Base-by-base conservation (phyloP, 257 asterid species). In the Solanum microdontum region DNA sequence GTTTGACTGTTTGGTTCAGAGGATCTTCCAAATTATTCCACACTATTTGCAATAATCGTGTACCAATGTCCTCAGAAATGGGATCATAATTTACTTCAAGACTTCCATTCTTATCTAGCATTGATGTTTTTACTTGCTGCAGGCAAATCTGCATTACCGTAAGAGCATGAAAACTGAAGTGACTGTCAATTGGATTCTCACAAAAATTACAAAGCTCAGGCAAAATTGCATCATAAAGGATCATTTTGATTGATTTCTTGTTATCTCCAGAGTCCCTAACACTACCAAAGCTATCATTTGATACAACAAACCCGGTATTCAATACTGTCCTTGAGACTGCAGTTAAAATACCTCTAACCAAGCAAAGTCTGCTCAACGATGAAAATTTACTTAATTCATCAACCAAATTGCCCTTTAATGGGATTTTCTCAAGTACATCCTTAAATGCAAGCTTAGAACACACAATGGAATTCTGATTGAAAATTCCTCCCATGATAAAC, bases 11-110 rank as follows among this genome's bases (percentile, higher is more conserved):
- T 92, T 97, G 99, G 90, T 95, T 97, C 86, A 97, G 90, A 91
- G 98, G 98, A 91, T 97, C 99, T 91, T 97, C 99, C 93, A 97
- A 90, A 92, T 97, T 97, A 91, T 93, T 93, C 99, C 99, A 97
- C 86, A 95, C 95, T 87, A 92, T 94, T 91, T 93, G 93, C 86
- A 95, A 87, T 90, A 95, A 91, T 90, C 98, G 91, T 26, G 92
- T 90, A 34, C 98, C 95, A 92, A 92, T 93, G 58, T 94, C 93
- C 90, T 93, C 99, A 24, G 99, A 90, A 80, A 95, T 88, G 13
- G 94, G 94, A 88, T 91, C 91, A 84, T 91, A 92, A 82, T 88
- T 90, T 90, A 90, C 91, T 37, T 87, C 76, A 82, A 30, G 19
- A 34, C 87, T 87, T 83, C 90, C 40, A 9, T 43, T 39, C 72